Percentiles rank a stretch among this genome's conserved stretches.
Evolutionary conservation across 2,329 filamentous ascomycete genomes (phyloP).

Genomic region (Paracamarosporium sp.): DNA sequence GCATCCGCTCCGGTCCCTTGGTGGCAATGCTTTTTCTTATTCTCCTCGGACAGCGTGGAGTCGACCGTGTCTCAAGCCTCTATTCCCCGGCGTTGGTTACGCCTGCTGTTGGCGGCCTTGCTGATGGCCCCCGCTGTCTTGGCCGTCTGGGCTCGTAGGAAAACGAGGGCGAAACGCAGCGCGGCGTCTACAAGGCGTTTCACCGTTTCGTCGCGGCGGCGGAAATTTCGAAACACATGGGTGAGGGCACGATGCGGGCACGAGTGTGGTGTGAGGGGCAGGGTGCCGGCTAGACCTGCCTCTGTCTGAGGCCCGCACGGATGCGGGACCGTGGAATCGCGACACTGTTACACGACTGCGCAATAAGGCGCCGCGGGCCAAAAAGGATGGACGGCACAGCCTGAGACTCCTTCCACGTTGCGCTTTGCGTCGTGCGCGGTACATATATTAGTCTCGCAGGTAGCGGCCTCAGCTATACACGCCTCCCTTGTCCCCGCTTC

Average conservation of each 20-base stretch:
- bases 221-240: conserved; percentile 1
- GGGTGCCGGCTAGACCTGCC: background rate
- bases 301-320: background rate
- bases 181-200: no score
- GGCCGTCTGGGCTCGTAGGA: no score
- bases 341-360: background rate
- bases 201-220: background rate
- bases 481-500: background rate
- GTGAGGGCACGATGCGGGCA: background rate
- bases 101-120: background rate
- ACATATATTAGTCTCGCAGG: background rate
- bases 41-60: no score
- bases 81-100: no score
- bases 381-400: background rate
- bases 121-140: no score
- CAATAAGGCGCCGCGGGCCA: background rate
- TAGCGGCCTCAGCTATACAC: background rate
- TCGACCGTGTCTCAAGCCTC: no score
- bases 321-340: background rate
- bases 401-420: background rate
- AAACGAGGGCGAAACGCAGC: no score
- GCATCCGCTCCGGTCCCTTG: no score
- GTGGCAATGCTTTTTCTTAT: no score
- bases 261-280: background rate
- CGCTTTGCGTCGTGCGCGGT: background rate